Evolutionary conservation across 1,284 basidiomycete genomes (phyloP).

Genomic region (Apiotrichum sp.): DNA sequence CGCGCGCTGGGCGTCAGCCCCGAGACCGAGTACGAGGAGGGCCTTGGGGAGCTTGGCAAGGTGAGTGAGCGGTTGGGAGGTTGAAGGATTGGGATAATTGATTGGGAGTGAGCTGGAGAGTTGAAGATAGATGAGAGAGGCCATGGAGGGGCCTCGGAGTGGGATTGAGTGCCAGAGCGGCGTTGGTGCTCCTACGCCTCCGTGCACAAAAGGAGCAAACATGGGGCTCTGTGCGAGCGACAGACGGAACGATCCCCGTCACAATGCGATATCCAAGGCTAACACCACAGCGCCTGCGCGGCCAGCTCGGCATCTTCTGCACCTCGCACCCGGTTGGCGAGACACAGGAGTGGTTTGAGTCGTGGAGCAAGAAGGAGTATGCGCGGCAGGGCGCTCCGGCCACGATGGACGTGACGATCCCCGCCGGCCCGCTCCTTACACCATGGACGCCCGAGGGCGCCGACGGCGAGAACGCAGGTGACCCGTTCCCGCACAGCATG

Average conservation of each 20-base stretch:
- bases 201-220: too few species aligned
- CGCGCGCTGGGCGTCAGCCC: constrained; percentile 85
- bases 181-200: too few species aligned
- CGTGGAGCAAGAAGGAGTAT: constrained; percentile 85
- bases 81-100: too few species aligned
- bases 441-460: constrained; percentile 52
- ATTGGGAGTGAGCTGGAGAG: too few species aligned
- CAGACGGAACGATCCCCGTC: too few species aligned
- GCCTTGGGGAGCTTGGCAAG: constrained; percentile 71
- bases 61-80: constrained; percentile 50
- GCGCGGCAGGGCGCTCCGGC: constrained; percentile 82
- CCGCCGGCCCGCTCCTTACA: constrained; percentile 54
- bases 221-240: too few species aligned
- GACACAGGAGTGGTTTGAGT: constrained; percentile 89
- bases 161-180: too few species aligned
- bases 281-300: constrained; percentile 68
- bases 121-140: too few species aligned
- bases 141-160: too few species aligned
- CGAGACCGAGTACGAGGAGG: constrained; percentile 79
- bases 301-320: constrained; percentile 87
- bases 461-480: constrained; percentile 52
- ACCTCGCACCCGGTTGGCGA: constrained; percentile 82
- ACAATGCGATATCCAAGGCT: neutral
- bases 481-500: constrained; percentile 89
- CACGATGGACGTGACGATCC: constrained; percentile 66